Evolutionary conservation across 108 stramenopile species (phyloP).

Genomic region (Craspedostauros australis): DNA sequence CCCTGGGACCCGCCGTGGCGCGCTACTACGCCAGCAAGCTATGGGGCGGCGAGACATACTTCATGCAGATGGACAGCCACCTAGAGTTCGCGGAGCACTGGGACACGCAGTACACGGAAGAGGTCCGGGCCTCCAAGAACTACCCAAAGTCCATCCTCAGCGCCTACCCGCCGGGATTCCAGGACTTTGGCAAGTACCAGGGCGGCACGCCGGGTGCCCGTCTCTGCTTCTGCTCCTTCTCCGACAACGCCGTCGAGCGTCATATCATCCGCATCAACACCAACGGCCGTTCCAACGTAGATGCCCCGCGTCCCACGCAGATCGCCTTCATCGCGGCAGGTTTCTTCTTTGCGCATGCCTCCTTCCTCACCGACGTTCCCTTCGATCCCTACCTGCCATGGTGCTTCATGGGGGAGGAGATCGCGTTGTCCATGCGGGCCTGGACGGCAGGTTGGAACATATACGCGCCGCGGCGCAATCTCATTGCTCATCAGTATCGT

Average conservation of each 20-base stretch:
- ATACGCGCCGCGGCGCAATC: slow-evolving; percentile 80
- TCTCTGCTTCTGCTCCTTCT: slow-evolving; percentile 57
- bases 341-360: slow-evolving; percentile 82
- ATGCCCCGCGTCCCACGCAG: slow-evolving; percentile 12
- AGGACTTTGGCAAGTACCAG: slow-evolving; percentile 16
- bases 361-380: slow-evolving; percentile 77
- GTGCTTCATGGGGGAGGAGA: slow-evolving; percentile 97
- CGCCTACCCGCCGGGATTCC: slow-evolving; percentile 78
- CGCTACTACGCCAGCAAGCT: slow-evolving; percentile 86
- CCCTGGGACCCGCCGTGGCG: slow-evolving; percentile 86
- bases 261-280: slow-evolving; percentile 69
- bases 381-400: slow-evolving; percentile 95
- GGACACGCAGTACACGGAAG: slow-evolving; percentile 67
- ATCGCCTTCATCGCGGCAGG: slow-evolving; percentile 88
- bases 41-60: slow-evolving; percentile 90
- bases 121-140: slow-evolving; percentile 43
- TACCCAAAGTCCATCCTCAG: slow-evolving; percentile 75
- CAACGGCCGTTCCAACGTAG: slow-evolving; percentile 11
- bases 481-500: slow-evolving; percentile 87
- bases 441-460: slow-evolving; percentile 93
- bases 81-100: slow-evolving; percentile 69
- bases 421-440: slow-evolving; percentile 66
- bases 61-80: slow-evolving; percentile 88
- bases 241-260: slow-evolving; percentile 45
- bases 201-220: slow-evolving; percentile 47